Percentiles rank a stretch among this genome's conserved stretches.
These are phyloP conservation scores for Gossypium ekmanianum DNA, from an alignment of 345 rosid species.

Conservation along the genomic window DNA sequence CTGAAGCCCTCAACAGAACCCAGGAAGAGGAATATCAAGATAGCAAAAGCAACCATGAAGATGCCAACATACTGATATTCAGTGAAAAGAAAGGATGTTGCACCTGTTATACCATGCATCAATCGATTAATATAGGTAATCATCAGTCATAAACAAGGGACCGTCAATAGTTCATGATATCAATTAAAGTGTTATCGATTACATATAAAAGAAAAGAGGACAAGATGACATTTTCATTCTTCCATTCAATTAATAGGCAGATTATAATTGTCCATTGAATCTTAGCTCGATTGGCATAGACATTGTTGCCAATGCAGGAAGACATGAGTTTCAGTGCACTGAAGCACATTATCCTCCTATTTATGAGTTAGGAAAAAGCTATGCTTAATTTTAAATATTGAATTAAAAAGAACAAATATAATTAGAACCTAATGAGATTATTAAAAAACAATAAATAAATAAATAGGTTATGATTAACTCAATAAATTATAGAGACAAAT, in stretches of 20 bases:
- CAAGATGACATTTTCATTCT: not conserved
- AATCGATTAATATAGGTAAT: not conserved
- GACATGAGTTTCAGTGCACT: too few species aligned
- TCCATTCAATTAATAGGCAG: not conserved
- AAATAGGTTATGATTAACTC: not conserved
- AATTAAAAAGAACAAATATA: too few species aligned
- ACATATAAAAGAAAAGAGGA: not conserved
- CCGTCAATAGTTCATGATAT: not conserved
- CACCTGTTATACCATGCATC: constrained; percentile 33
- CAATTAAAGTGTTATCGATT: not conserved
- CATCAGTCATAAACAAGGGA: not conserved
- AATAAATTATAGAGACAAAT: not conserved
- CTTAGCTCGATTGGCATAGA: too few species aligned
- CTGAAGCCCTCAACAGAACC: constrained; percentile 67
- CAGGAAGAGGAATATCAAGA: constrained; percentile 48
- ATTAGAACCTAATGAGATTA: too few species aligned
- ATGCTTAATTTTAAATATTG: too few species aligned
- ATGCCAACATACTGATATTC: constrained; percentile 57
- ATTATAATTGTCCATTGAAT: too few species aligned
- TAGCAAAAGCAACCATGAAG: constrained; percentile 53
- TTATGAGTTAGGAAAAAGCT: too few species aligned
- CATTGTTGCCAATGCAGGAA: too few species aligned
- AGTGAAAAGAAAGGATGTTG: constrained; percentile 55
- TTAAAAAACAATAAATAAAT: not conserved
- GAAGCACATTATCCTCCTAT: too few species aligned